A percentile compares a stretch with the other conserved stretches of the same genome.
These are phyloP conservation scores for Tilletia walkeri DNA, from an alignment of 1,284 basidiomycete genomes.

Conservation along the genomic window DNA sequence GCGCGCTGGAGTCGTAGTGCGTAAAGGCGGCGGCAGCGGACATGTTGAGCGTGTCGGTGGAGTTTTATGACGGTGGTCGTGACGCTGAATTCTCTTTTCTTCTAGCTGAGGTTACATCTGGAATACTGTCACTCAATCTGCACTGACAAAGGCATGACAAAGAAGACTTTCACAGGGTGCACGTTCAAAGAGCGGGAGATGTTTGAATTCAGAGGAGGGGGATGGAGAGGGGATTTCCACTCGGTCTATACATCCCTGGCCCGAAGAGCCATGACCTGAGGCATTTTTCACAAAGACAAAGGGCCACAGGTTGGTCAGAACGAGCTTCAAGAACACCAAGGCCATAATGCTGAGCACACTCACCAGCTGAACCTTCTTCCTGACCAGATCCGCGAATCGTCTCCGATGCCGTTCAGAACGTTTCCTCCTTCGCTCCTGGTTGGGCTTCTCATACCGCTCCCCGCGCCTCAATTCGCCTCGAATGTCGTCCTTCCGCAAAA, in stretches of 20 bases:
- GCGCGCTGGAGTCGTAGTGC: slow-evolving; percentile 9
- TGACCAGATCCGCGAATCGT: slow-evolving; percentile 52
- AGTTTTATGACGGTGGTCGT: background rate
- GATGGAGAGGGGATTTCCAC: background rate
- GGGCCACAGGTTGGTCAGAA: background rate
- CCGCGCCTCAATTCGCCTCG: slow-evolving; percentile 44
- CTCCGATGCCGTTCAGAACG: slow-evolving; percentile 50
- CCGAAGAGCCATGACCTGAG: slow-evolving; percentile 16
- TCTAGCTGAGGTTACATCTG: no score
- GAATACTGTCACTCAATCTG: no score
- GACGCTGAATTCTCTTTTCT: no score
- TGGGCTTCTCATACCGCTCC: slow-evolving; percentile 54
- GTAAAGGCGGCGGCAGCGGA: slow-evolving; percentile 10
- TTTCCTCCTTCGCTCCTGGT: slow-evolving; percentile 49
- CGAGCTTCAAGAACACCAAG: background rate
- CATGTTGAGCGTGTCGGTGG: background rate
- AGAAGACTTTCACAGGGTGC: no score
- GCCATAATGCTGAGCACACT: slow-evolving; percentile 21
- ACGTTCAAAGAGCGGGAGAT: no score
- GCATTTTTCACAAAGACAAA: background rate
- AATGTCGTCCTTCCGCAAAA: slow-evolving; percentile 43
- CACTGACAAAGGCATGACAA: no score
- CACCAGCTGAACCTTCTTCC: slow-evolving; percentile 52
- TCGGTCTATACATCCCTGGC: background rate
- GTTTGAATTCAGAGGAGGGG: no score